Base-by-base conservation (phyloP, 257 asterid genomes). In the Solanum bulbocastanum region DNA sequence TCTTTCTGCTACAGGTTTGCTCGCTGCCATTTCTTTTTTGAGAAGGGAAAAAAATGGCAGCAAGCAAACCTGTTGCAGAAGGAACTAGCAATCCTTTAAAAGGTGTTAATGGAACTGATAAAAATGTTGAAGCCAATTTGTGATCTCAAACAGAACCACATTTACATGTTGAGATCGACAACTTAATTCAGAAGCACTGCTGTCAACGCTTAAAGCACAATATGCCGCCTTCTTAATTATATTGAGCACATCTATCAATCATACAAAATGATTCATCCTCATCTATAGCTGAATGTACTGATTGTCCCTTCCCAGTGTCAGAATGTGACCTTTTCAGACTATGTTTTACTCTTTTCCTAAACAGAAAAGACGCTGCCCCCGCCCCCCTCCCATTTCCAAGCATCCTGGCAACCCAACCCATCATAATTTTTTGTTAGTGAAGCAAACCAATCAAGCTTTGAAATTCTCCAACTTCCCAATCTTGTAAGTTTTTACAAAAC, bases 1-100 rank as follows among this genome's bases (percentile, higher is more conserved):
- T 69, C 87, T 82, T 66, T 69, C 79, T 60, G 79, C 87, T 23
- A n/a, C 62, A 79, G 72, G 66, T 69, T 22, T 65, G 52, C 16
- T 27, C 79, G 81, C 84, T 60, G 40, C 90, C 91, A 86, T 87
- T 93, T 94, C 98, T 88, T 92, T 82, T 12, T 65, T 12, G 93
- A 91, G 89, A 93, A 60, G 74, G 27, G 78, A 65, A 89, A 91
- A 49, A 95, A 93, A 88, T 86, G 91, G 90, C 40, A 66, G 86
- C 83, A 83, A 23, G 15, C 62, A 72, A 10, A 56, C 65, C 83
- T 42, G 58, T 35, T 35, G 76, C 76, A 58, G 87, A 40, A 65
- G 87, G 44, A 85, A 40, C 52, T 39, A 85, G 42, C 66, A 62
- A 20, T 37, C 39, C 33, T 44, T 69, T 65, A 44, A 32, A 39